Evolutionary conservation across 2,329 filamentous ascomycete genomes (phyloP), one percentile per base, ranked within the genome.

Genomic region (Arthroderma sp.): DNA sequence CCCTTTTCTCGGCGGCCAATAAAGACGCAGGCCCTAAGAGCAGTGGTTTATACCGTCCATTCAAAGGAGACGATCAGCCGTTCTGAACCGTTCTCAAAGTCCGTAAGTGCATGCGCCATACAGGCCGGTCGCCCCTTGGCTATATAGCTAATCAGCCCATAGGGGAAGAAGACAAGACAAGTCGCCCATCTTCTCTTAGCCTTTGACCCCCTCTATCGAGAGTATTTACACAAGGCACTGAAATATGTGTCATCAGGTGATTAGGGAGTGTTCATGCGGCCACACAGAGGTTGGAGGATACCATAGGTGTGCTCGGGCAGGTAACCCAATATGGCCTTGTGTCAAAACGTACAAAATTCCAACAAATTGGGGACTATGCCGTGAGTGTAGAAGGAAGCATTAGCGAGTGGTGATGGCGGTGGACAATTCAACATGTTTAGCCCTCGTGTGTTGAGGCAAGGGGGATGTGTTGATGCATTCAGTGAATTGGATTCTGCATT

Each of bases 221-320:
- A 22, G 15, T 22, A 22, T 22, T 22, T 22, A 22, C 15, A 22
- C 15, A 22, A 22, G 15, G 15, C 15, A 2, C 3, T 22, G 15
- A 22, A 22, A 22, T 22, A 50, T 50, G 49, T 50, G 49, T 33
- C 46, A 48, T 22, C 49, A 50, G 29, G 27, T 43, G 11, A 47
- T 48, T 6, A 46, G 46, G 5, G n/a, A 43, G 9, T 47, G 44
- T 29, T 39, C 22, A 9, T 50, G 49, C 39, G 44, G 49, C 3
- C 49, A 50, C 36, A 32, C 8, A 2, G 46, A 40, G 28, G 30
- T 44, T 2, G 49, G 49, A 4, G 47, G 47, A 8, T 48, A 48
- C 32, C 38, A 44, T 42, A 37, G 34, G 2, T 50, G 49, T 34
- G 27, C 9, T n/a, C 34, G 44, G 11, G 42, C 31, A 11, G 32